Percentiles rank a stretch among this genome's conserved stretches.
phyloP scores from a whole-genome alignment of 495 filamentous ascomycete species.

The Xeromyces bisporus region DNA sequence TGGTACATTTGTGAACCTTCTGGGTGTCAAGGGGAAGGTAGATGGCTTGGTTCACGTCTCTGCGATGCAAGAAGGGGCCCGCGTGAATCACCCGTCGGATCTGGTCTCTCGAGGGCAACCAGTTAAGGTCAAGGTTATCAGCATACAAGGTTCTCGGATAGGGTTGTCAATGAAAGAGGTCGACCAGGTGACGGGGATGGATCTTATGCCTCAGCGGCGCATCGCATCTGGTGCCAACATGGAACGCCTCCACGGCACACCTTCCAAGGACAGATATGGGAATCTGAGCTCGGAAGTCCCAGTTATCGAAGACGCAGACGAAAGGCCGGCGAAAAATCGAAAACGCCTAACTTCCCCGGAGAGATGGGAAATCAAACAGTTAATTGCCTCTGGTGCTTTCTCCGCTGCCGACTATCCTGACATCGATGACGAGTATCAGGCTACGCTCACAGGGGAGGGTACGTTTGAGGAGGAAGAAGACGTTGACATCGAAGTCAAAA shows the following conservation, averaged over 20 bases:
- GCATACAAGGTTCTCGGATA: constrained; percentile 62
- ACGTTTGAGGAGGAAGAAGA: constrained; percentile 93
- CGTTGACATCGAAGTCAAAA: constrained; percentile 87
- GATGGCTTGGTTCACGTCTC: constrained; percentile 95
- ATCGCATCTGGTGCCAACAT: constrained; percentile 87
- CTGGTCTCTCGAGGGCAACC: constrained; percentile 62
- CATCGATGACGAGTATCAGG: constrained; percentile 84
- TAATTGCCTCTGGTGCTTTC: constrained; percentile 85
- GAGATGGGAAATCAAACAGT: constrained; percentile 89
- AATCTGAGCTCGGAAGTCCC: constrained; percentile 39
- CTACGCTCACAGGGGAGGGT: constrained; percentile 68
- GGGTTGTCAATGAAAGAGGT: constrained; percentile 95
- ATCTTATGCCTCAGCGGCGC: constrained; percentile 63
- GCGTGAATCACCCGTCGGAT: constrained; percentile 86
- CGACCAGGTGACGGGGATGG: constrained; percentile 76
- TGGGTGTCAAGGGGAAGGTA: constrained; percentile 70
- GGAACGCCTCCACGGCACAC: constrained; percentile 50
- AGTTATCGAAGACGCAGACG: constrained; percentile 47
- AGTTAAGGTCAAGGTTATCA: constrained; percentile 87
- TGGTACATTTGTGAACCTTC: constrained; percentile 87
- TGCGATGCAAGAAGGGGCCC: constrained; percentile 69
- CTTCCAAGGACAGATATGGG: constrained; percentile 38
- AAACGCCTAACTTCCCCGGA: constrained; percentile 94
- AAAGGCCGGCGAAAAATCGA: constrained; percentile 39
- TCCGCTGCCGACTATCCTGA: constrained; percentile 88